A percentile compares a stretch with the other conserved stretches of the same genome.
These are phyloP conservation scores for Pseudogymnoascus sp. DNA, from an alignment of 2,329 filamentous ascomycete species.

Conservation along the genomic window DNA sequence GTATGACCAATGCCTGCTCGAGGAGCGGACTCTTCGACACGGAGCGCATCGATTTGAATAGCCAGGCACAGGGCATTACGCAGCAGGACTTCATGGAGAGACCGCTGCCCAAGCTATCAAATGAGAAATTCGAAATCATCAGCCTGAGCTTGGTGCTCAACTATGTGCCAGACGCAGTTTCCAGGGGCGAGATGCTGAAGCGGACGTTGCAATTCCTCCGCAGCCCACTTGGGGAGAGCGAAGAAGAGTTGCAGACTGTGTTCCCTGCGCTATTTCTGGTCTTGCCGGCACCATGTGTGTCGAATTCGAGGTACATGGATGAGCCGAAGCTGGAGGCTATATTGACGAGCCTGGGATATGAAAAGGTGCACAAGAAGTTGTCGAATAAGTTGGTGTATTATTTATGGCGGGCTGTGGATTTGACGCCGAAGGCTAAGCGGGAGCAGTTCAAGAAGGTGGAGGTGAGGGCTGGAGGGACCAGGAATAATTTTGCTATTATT, in stretches of 20 bases:
- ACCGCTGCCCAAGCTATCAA: constrained; percentile 57
- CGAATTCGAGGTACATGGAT: constrained; percentile 85
- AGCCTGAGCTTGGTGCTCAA: constrained; percentile 91
- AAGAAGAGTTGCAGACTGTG: constrained; percentile 27
- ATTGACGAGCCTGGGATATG: constrained; percentile 72
- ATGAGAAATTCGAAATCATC: constrained; percentile 76
- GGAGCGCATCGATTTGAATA: constrained; percentile 83
- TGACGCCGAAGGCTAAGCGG: constrained; percentile 19
- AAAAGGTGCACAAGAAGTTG: constrained; percentile 57
- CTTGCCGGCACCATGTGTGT: constrained; percentile 77
- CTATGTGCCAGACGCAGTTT: constrained; percentile 73
- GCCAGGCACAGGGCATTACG: constrained; percentile 71
- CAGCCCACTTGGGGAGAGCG: constrained; percentile 20
- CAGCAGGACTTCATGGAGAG: constrained; percentile 94
- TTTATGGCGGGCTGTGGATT: constrained; percentile 59
- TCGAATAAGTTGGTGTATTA: constrained; percentile 84
- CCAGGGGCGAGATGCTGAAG: constrained; percentile 78
- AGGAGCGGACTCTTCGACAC: constrained; percentile 64
- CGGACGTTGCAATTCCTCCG: constrained; percentile 67
- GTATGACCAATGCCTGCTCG: constrained; percentile 78
- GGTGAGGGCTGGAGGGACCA: constrained; percentile 63
- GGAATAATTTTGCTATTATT: constrained; percentile 89
- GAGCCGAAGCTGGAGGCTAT: constrained; percentile 63
- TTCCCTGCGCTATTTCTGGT: constrained; percentile 81
- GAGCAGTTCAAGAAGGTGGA: constrained; percentile 63